phyloP scores from a whole-genome alignment of 345 rosid genomes.

The Euclidium syriacum region DNA sequence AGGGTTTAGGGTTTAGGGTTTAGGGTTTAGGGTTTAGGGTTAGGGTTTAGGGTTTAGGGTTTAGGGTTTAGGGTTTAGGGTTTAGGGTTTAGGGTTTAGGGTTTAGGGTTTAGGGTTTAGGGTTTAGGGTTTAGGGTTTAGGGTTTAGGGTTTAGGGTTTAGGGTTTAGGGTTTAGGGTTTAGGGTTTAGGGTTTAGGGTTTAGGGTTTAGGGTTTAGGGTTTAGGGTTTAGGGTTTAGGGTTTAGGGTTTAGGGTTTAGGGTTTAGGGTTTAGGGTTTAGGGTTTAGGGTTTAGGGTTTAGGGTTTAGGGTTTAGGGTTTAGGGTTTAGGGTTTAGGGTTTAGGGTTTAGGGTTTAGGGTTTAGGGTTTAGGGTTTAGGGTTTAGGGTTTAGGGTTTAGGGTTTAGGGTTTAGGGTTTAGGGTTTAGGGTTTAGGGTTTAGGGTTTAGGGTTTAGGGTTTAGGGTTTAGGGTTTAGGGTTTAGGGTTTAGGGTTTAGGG shows the following conservation, averaged over 20 bases:
- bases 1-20: slow-evolving; percentile 1
- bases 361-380: background rate
- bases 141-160: background rate
- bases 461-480: background rate
- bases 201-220: background rate
- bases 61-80: background rate
- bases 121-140: background rate
- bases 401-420: background rate
- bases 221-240: background rate
- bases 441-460: slow-evolving; percentile 1
- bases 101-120: background rate
- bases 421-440: slow-evolving; percentile 1
- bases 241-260: background rate
- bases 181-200: background rate
- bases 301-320: background rate
- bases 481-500: background rate
- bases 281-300: background rate
- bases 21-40: slow-evolving; percentile 1
- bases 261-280: background rate
- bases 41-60: background rate
- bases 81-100: background rate
- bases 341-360: slow-evolving; percentile 1
- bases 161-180: background rate
- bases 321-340: background rate
- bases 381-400: background rate